Percentiles rank a stretch among this genome's conserved stretches.
phyloP scores from a whole-genome alignment of 2,329 filamentous ascomycete genomes.

The Pestalotiopsis sp. region DNA sequence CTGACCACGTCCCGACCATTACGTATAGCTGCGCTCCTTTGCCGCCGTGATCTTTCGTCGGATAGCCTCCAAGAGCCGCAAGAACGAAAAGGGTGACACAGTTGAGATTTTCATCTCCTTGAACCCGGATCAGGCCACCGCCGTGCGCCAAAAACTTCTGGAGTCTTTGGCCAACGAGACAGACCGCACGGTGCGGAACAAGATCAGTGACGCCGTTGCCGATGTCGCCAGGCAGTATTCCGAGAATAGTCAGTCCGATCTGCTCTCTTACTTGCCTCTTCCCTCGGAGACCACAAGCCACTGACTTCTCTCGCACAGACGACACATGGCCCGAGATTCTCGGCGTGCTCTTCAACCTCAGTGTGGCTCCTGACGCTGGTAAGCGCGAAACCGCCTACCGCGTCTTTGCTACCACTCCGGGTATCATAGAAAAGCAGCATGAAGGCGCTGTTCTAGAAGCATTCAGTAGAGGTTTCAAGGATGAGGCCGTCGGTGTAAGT shows the following conservation, averaged over 20 bases:
- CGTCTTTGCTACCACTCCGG: constrained; percentile 92
- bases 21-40: constrained; percentile 78
- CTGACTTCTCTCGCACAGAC: constrained; percentile 50
- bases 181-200: constrained; percentile 79
- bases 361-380: constrained; percentile 79
- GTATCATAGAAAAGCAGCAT: constrained; percentile 94
- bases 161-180: constrained; percentile 75
- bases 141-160: constrained; percentile 83
- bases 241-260: constrained; percentile 71
- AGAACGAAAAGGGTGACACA: constrained; percentile 70
- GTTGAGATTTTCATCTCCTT: constrained; percentile 87
- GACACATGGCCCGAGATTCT: constrained; percentile 90
- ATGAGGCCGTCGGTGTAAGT: constrained; percentile 76
- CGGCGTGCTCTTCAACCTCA: constrained; percentile 83
- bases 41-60: constrained; percentile 92
- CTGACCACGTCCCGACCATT: background rate
- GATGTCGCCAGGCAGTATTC: constrained; percentile 95
- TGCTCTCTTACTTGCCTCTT: background rate
- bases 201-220: constrained; percentile 96
- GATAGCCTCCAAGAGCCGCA: constrained; percentile 87
- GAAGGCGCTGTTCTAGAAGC: constrained; percentile 87
- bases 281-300: background rate
- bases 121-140: constrained; percentile 70
- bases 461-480: constrained; percentile 90
- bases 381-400: constrained; percentile 92